Percentiles rank a stretch among this genome's conserved stretches.
Conservation (phyloP, 2,329 filamentous ascomycete species). For the Colletotrichum melonis region DNA sequence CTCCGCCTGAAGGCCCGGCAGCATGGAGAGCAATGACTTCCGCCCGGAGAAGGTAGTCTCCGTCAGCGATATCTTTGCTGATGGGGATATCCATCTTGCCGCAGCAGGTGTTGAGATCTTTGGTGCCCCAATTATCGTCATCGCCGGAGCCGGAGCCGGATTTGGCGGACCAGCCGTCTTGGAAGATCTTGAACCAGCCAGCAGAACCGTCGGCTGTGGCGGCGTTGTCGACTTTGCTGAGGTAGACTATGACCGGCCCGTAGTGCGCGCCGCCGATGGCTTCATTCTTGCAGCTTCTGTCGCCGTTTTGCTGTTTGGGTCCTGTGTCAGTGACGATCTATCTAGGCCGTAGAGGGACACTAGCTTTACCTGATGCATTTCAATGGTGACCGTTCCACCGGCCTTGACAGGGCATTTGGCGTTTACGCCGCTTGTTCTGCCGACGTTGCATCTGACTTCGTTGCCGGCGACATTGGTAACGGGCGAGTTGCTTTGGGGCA, state of each 20-base stretch:
- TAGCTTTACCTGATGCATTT: constrained; percentile 63
- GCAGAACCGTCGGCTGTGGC: constrained; percentile 54
- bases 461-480: constrained; percentile 56
- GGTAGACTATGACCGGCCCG: constrained; percentile 64
- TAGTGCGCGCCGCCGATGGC: constrained; percentile 67
- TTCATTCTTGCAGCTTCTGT: constrained; percentile 57
- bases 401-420: constrained; percentile 59
- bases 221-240: constrained; percentile 61
- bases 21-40: constrained; percentile 62
- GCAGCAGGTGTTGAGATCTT: constrained; percentile 51
- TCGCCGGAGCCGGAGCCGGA: constrained; percentile 50
- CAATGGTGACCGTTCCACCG: constrained; percentile 62
- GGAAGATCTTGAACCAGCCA: constrained; percentile 65
- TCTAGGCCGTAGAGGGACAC: too few relatives aligned
- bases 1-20: constrained; percentile 46
- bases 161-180: constrained; percentile 54
- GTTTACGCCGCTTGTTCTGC: constrained; percentile 46
- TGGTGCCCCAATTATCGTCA: constrained; percentile 58
- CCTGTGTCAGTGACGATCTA: constrained; percentile 7
- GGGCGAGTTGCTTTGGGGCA: constrained; percentile 62
- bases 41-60: constrained; percentile 59
- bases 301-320: constrained; percentile 52
- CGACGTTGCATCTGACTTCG: constrained; percentile 59
- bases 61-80: constrained; percentile 44
- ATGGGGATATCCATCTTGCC: constrained; percentile 55